Evolutionary conservation across 805 yeast species (phyloP).

Genomic region (Kuraishia molischiana): DNA sequence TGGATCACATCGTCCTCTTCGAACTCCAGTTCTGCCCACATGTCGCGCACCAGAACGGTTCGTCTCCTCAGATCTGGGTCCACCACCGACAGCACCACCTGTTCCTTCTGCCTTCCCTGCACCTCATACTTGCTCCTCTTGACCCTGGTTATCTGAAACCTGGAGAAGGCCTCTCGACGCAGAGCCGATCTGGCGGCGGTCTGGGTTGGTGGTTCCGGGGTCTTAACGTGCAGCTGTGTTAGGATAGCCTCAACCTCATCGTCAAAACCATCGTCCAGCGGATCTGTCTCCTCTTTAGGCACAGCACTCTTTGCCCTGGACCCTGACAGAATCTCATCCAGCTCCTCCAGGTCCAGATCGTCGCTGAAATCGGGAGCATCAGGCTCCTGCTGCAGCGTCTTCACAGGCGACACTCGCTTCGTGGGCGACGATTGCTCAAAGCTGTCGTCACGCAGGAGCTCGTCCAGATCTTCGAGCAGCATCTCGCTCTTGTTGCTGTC

Average conservation of each 20-base stretch:
- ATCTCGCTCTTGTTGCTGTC: background rate
- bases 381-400: background rate
- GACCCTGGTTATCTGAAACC: conserved; percentile 34
- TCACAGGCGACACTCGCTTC: no score
- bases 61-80: conserved; percentile 21
- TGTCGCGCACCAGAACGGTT: conserved; percentile 49
- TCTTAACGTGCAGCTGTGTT: conserved; percentile 22
- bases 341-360: conserved; percentile 20
- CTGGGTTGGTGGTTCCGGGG: background rate
- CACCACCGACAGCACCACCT: conserved; percentile 44
- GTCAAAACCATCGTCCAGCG: conserved; percentile 7
- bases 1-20: conserved; percentile 50
- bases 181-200: conserved; percentile 31
- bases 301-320: no score
- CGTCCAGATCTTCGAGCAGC: background rate
- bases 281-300: conserved; percentile 1
- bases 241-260: conserved; percentile 9
- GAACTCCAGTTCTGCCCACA: conserved; percentile 43
- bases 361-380: conserved; percentile 13
- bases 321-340: conserved; percentile 9
- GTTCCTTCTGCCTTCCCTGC: conserved; percentile 24
- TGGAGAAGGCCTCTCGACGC: conserved; percentile 32
- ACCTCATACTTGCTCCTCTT: conserved; percentile 20
- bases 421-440: background rate
- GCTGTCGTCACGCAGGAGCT: background rate